Evolutionary conservation across 2,329 filamentous ascomycete species (phyloP), one percentile per base, ranked within the genome.

Genomic region (Fusarium chuoi): DNA sequence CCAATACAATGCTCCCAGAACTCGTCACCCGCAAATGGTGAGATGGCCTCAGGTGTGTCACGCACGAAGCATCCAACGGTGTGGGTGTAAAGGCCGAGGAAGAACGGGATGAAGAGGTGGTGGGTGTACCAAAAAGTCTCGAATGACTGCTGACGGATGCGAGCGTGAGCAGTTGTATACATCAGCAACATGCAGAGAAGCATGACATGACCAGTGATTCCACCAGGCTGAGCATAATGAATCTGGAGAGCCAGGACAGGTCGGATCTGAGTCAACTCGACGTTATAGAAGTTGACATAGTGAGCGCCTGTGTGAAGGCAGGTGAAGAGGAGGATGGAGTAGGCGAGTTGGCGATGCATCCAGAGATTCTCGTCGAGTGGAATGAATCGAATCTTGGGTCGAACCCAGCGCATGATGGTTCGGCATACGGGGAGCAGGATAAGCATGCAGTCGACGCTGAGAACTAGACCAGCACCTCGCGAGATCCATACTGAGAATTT

Each of bases 101-200:
- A 85, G 83, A 99, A 99, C 4, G 96, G 96, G 69, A 99, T 93
- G 79, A 98, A 98, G n/a, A 99, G 89, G 79, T 99, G 96, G 83
- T 99, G 96, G 1, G 95, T 98, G 84, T 99, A 99, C 96, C 96
- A 99, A 82, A 99, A 99, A 0, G 96, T 97, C 85, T 99, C 96
- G 80, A 95, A 99, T 0, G 94, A 97, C 81, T 99, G 96, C 81
- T 98, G 96, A 62, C 96, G 93, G 75, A 99, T 98, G 75, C 94
- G 93, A 78, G 93, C 89, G 81, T 99, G 96, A 6, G 96, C 93
- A 1, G 95, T 98, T 3, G 96, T 99, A 85, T 97, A 99, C 88
- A 99, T 99, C 72, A 99, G 85, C 72, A 99, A 86, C 96, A 99
- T 99, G 88, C 95, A 98, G n/a, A 99, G 87, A 33, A 98, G 89